Percentiles rank a stretch among this genome's conserved stretches.
Conservation (phyloP, 805 yeast genomes). For the Saitoella complicata region DNA sequence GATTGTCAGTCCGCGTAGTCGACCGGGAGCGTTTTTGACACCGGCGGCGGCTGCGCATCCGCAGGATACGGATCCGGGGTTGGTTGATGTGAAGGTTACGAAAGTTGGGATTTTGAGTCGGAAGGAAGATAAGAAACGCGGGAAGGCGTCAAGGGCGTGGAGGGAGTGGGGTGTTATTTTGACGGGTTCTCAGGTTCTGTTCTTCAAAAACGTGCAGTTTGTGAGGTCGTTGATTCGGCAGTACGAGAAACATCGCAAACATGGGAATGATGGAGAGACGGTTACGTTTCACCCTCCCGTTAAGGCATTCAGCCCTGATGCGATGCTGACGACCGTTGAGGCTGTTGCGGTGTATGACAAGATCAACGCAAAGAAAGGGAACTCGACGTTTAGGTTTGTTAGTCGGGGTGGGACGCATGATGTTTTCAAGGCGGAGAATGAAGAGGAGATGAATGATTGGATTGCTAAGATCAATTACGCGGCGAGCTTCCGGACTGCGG, state of each 20-base stretch:
- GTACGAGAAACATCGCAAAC: conserved; percentile 1
- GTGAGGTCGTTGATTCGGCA: conserved; percentile 17
- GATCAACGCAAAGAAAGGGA: conserved; percentile 8
- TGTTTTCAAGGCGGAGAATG: conserved; percentile 27
- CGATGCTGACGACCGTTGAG: conserved; percentile 23
- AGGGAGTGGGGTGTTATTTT: conserved; percentile 28
- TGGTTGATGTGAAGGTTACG: conserved; percentile 23
- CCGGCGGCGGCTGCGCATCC: conserved; percentile 16
- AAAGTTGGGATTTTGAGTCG: conserved; percentile 24
- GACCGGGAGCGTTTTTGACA: conserved; percentile 22
- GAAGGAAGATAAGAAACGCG: conserved; percentile 20
- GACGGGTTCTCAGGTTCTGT: conserved; percentile 26
- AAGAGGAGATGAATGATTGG: conserved; percentile 44
- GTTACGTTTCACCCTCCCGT: conserved; percentile 19
- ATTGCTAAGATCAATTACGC: conserved; percentile 37
- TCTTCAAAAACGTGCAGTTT: conserved; percentile 26
- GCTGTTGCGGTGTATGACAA: conserved; percentile 25
- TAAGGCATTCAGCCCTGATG: conserved; percentile 24
- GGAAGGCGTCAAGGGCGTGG: conserved; percentile 19
- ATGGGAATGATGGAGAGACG: not conserved
- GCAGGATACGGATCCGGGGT: conserved; percentile 20
- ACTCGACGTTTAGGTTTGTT: conserved; percentile 18
- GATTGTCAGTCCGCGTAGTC: conserved; percentile 22
- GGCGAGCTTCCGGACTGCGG: conserved; percentile 30
- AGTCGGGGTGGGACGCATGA: conserved; percentile 20